These are phyloP conservation scores for Sugiyamaella neomexicana DNA, from an alignment of 1,139 yeast genomes.

Conservation along the genomic window DNA sequence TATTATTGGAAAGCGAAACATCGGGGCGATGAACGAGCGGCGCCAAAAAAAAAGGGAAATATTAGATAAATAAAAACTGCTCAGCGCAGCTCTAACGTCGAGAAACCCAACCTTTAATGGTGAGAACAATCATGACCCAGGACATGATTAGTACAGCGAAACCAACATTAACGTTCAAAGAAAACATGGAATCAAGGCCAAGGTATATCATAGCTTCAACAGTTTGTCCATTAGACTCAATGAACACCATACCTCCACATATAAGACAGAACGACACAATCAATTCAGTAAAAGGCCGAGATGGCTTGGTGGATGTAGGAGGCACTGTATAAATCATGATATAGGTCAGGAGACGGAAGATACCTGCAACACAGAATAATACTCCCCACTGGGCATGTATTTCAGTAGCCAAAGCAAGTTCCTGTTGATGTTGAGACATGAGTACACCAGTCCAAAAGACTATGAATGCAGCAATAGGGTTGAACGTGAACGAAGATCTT, in stretches of 20 bases:
- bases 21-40: neutral
- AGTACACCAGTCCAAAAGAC: constrained; percentile 96
- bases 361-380: constrained; percentile 72
- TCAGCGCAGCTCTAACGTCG: constrained; percentile 10
- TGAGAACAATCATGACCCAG: constrained; percentile 75
- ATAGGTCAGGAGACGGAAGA: constrained; percentile 71
- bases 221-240: constrained; percentile 87
- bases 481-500: constrained; percentile 39
- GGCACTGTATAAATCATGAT: constrained; percentile 57
- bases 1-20: too few species aligned
- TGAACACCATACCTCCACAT: constrained; percentile 87
- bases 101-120: constrained; percentile 47
- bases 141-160: constrained; percentile 78
- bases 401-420: constrained; percentile 68
- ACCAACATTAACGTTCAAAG: constrained; percentile 83
- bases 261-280: constrained; percentile 73
- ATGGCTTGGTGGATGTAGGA: constrained; percentile 47
- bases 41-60: neutral
- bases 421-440: constrained; percentile 94
- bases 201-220: constrained; percentile 80
- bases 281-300: constrained; percentile 82
- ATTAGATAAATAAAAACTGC: constrained; percentile 2
- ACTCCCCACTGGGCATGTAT: constrained; percentile 94
- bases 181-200: constrained; percentile 87
- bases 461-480: constrained; percentile 90